Conservation (phyloP, 495 filamentous ascomycete species). For the Penicillium atrosanguineum region DNA sequence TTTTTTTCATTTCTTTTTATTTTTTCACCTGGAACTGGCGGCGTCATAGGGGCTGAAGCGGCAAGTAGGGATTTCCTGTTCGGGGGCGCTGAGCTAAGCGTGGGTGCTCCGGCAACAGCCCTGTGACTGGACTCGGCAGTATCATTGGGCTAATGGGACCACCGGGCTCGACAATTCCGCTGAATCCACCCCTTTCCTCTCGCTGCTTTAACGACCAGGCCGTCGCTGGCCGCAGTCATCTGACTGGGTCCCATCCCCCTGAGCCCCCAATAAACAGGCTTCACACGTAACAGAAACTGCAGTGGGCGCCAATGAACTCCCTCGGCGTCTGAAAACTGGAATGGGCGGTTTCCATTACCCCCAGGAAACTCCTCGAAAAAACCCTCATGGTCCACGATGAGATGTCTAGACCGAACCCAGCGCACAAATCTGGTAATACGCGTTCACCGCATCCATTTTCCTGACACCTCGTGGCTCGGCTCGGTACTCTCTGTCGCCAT, state of each 20-base stretch:
- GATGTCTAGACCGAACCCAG: slow-evolving; percentile 8
- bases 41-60: slow-evolving; percentile 18
- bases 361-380: slow-evolving; percentile 25
- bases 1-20: slow-evolving; percentile 17
- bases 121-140: neutral
- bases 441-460: slow-evolving; percentile 10
- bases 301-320: slow-evolving; percentile 26
- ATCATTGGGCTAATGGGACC: slow-evolving; percentile 4
- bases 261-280: slow-evolving; percentile 16
- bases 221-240: neutral
- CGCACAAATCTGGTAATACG: slow-evolving; percentile 1
- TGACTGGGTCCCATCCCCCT: slow-evolving; percentile 4
- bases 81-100: neutral
- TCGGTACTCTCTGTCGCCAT: slow-evolving; percentile 11
- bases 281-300: slow-evolving; percentile 44
- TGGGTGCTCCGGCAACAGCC: slow-evolving; percentile 14
- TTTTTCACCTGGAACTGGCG: slow-evolving; percentile 12
- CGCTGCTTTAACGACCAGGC: slow-evolving; percentile 13
- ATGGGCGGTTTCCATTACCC: slow-evolving; percentile 24
- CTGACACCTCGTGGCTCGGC: slow-evolving; percentile 10
- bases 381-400: slow-evolving; percentile 5
- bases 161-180: too few relatives aligned
- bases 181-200: neutral
- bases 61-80: neutral
- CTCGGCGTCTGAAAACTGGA: slow-evolving; percentile 14